phyloP scores from a whole-genome alignment of 2,329 filamentous ascomycete species.

The Fusarium cicatricum region DNA sequence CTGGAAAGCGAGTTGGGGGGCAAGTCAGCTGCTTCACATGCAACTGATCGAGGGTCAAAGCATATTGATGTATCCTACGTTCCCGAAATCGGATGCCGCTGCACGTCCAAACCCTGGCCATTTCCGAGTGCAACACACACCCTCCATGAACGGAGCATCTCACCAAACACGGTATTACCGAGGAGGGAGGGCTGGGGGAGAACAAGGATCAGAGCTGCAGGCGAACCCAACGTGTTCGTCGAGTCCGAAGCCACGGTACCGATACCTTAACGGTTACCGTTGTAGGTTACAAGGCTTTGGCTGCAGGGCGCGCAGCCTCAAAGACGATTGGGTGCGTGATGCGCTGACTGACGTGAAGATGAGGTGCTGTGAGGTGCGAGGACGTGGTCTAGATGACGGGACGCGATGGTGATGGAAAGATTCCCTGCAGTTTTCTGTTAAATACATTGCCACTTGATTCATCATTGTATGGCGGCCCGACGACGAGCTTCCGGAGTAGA shows the following conservation, averaged over 20 bases:
- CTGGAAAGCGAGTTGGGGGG: background rate
- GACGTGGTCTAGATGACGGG: slow-evolving; percentile 9
- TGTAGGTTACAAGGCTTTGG: slow-evolving; percentile 9
- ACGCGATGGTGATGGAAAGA: background rate
- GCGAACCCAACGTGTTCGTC: slow-evolving; percentile 25
- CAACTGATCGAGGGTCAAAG: background rate
- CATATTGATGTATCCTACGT: background rate
- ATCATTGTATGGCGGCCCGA: background rate
- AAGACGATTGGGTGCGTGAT: no score
- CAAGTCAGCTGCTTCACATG: no score
- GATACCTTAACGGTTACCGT: slow-evolving; percentile 10
- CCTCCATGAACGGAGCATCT: background rate
- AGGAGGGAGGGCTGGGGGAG: slow-evolving; percentile 3
- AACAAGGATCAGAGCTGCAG: slow-evolving; percentile 11
- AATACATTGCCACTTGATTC: background rate
- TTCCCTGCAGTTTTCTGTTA: background rate
- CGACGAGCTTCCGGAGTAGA: background rate
- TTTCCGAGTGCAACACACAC: slow-evolving; percentile 24
- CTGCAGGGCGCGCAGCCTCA: background rate
- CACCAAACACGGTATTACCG: slow-evolving; percentile 23
- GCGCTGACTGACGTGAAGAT: slow-evolving; percentile 5
- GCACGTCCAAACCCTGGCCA: slow-evolving; percentile 18
- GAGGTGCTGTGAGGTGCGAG: slow-evolving; percentile 1
- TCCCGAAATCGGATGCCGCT: slow-evolving; percentile 17
- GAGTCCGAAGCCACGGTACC: slow-evolving; percentile 25